A percentile compares a stretch with the other conserved stretches of the same genome.
These are phyloP conservation scores for Suillus placidus DNA, from an alignment of 768 basidiomycete species.

Conservation along the genomic window DNA sequence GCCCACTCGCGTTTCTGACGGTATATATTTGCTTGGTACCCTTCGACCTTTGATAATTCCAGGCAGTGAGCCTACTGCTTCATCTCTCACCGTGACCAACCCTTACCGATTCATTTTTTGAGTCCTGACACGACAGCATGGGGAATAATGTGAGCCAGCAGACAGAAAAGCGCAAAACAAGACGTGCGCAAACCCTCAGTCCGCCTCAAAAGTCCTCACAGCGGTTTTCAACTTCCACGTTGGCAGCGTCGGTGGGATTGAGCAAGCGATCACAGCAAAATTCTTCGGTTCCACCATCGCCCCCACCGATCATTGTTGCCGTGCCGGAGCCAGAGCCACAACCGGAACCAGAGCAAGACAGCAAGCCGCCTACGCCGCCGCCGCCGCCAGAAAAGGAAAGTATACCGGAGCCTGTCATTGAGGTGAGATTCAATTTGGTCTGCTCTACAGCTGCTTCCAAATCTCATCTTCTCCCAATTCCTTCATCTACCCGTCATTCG, in stretches of 20 bases:
- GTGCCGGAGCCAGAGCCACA: slow-evolving; percentile 23
- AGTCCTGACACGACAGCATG: slow-evolving; percentile 19
- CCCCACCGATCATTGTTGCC: background rate
- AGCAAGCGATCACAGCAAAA: slow-evolving; percentile 31
- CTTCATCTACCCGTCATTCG: slow-evolving; percentile 9
- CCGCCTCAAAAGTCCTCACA: slow-evolving; percentile 30
- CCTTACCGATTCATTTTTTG: background rate
- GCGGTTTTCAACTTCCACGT: slow-evolving; percentile 16
- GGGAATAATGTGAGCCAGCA: slow-evolving; percentile 31
- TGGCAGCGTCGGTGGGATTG: slow-evolving; percentile 20
- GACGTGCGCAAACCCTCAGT: slow-evolving; percentile 27
- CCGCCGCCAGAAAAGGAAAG: slow-evolving; percentile 20
- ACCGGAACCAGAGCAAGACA: slow-evolving; percentile 9
- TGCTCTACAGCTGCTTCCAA: slow-evolving; percentile 10
- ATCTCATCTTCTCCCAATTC: slow-evolving; percentile 5
- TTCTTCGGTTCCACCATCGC: slow-evolving; percentile 18
- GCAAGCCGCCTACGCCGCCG: slow-evolving; percentile 13
- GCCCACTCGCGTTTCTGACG: background rate
- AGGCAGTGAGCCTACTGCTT: background rate
- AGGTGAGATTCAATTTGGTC: slow-evolving; percentile 18
- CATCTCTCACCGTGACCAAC: slow-evolving; percentile 6
- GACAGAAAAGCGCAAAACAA: slow-evolving; percentile 26
- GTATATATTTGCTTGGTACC: slow-evolving; percentile 1
- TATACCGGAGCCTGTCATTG: slow-evolving; percentile 30
- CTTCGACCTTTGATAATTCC: slow-evolving; percentile 4